Percentiles rank a stretch among this genome's conserved stretches.
These are phyloP conservation scores for Kwoniella bestiolae DNA, from an alignment of 768 basidiomycete species.

Conservation along the genomic window DNA sequence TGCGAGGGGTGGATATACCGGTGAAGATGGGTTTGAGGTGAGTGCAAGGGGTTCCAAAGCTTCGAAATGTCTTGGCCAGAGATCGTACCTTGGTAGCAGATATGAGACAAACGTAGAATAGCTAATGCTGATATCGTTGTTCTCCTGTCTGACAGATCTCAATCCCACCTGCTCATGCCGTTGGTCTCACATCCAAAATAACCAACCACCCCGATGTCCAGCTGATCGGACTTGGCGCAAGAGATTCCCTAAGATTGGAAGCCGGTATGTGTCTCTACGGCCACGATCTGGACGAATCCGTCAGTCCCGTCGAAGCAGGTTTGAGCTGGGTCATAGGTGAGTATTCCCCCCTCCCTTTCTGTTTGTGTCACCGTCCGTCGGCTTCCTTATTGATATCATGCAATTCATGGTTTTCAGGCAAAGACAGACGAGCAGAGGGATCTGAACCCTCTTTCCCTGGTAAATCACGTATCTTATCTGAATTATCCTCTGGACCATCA, in stretches of 20 bases:
- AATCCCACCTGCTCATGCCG: constrained; percentile 76
- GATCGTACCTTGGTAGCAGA: no score
- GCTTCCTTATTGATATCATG: no score
- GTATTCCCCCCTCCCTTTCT: no score
- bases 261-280: constrained; percentile 98
- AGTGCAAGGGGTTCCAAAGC: no score
- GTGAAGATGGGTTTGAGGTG: constrained; percentile 98
- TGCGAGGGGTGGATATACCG: constrained; percentile 94
- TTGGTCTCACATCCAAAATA: constrained; percentile 70
- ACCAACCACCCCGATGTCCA: constrained; percentile 70
- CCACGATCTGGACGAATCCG: constrained; percentile 85
- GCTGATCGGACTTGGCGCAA: constrained; percentile 85
- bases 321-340: constrained; percentile 89
- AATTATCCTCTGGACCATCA: constrained; percentile 78
- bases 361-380: no score
- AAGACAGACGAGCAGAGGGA: constrained; percentile 69
- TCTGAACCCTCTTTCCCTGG: constrained; percentile 55
- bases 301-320: constrained; percentile 86
- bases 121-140: background rate
- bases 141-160: constrained; percentile 65
- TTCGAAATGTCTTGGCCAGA: no score
- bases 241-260: constrained; percentile 92
- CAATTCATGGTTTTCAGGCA: constrained; percentile 67
- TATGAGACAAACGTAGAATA: no score
- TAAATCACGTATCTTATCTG: constrained; percentile 66